Evolutionary conservation across 441 rosid species (phyloP).

Genomic region (Metrosideros polymorpha): DNA sequence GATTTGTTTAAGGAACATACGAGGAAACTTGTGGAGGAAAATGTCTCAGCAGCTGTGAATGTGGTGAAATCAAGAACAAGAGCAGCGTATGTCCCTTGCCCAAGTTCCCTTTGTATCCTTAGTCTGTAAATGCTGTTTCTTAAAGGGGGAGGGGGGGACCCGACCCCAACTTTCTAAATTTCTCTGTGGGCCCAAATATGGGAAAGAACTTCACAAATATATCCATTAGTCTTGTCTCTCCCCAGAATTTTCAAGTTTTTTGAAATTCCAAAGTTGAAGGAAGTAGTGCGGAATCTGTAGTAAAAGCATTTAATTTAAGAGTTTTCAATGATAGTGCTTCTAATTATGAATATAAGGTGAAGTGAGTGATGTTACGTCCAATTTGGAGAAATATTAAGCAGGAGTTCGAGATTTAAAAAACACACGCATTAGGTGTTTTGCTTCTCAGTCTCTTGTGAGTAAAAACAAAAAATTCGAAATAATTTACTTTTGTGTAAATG

Average conservation of each 20-base stretch:
- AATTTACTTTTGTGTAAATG: neutral
- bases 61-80: conserved; percentile 70
- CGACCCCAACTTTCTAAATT: neutral
- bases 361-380: neutral
- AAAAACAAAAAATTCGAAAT: neutral
- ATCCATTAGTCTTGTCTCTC: neutral
- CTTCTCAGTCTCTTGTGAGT: neutral
- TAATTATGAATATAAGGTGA: neutral
- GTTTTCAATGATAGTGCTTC: neutral
- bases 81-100: conserved; percentile 40
- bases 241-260: neutral
- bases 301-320: neutral
- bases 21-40: conserved; percentile 58
- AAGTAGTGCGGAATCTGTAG: neutral
- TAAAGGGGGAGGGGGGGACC: neutral
- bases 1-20: conserved; percentile 66
- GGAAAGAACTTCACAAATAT: neutral
- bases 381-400: neutral
- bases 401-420: neutral
- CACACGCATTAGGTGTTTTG: neutral
- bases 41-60: conserved; percentile 54
- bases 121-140: neutral
- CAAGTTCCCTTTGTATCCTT: neutral
- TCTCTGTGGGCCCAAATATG: neutral
- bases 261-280: neutral